Evolutionary conservation across 2,329 filamentous ascomycete genomes (phyloP), one percentile per base, ranked within the genome.

Genomic region (Colletotrichum tamarilloi): DNA sequence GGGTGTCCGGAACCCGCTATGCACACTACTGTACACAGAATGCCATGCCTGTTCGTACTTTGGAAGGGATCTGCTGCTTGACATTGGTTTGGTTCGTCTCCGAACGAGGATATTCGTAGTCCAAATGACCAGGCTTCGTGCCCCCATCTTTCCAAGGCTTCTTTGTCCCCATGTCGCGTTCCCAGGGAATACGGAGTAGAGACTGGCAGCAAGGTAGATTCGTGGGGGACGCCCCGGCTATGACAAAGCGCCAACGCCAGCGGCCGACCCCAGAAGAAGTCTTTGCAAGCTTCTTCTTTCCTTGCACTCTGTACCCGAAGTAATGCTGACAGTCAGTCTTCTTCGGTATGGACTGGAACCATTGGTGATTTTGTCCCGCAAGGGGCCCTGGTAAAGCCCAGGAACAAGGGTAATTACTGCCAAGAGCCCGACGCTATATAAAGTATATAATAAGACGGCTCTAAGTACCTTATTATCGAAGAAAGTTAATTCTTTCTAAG

Each of bases 1-100:
- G 8, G 5, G 42, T 16, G 19, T 42, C 35, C 7, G 42, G 16
- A 8, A n/a, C 7, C 42, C 19, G 42, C 42, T 19, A 46, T 46
- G 16, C 42, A 46, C 42, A 46, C 22, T 22, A 24, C 57, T 32
- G 9, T 32, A 11, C 32, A 35, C 12, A 52, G 26, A 52, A 46
- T 42, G 46, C 64, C 52, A 16, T 42, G 35, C 14, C 1, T 42
- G 16, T 42, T 16, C 35, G 14, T 42, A 14, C 16, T 14, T 14
- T 42, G 35, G 46, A 52, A 53, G 66, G 59, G 59, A 69, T 64
- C 68, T 52, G 59, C 28, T 26, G 38, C 59, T 68, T 46, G 59
- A 56, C 56, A 46, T 30, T 67, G 68, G 68, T 66, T 69, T 26
- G 24, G 24, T 26, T 26, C 24, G 24, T 26, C 24, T 26, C 24